Conservation (phyloP, 2,329 filamentous ascomycete genomes). For the Alternaria arbusti region DNA sequence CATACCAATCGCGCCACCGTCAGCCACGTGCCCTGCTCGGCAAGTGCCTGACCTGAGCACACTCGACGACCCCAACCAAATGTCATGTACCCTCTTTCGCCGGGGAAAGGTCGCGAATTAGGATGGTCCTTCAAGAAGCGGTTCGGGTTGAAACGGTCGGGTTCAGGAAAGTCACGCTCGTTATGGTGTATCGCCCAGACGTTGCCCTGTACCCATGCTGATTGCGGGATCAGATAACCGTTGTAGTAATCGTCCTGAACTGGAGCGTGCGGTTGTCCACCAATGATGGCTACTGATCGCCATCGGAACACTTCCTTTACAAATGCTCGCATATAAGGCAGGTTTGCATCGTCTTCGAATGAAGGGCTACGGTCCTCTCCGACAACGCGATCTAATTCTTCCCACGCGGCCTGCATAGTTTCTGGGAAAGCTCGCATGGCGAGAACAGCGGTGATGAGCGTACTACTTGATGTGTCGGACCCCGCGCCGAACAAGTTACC, state of each 20-base stretch:
- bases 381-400: slow-evolving; percentile 43
- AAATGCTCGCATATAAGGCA: slow-evolving; percentile 50
- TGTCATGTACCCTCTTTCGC: slow-evolving; percentile 59
- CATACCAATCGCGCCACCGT: slow-evolving; percentile 64
- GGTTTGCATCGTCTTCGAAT: slow-evolving; percentile 38
- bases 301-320: slow-evolving; percentile 47
- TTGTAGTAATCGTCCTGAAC: slow-evolving; percentile 46
- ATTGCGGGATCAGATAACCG: slow-evolving; percentile 49
- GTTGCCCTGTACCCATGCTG: slow-evolving; percentile 49
- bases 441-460: slow-evolving; percentile 42
- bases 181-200: slow-evolving; percentile 53
- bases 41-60: slow-evolving; percentile 65
- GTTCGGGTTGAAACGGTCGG: slow-evolving; percentile 46
- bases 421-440: slow-evolving; percentile 46
- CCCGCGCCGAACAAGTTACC: slow-evolving; percentile 45
- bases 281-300: slow-evolving; percentile 44
- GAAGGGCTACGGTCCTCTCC: slow-evolving; percentile 42
- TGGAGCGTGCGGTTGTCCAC: slow-evolving; percentile 46
- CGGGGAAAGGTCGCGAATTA: slow-evolving; percentile 40
- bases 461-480: slow-evolving; percentile 44
- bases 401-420: slow-evolving; percentile 36
- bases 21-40: slow-evolving; percentile 67
- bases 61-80: slow-evolving; percentile 64
- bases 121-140: slow-evolving; percentile 35
- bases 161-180: slow-evolving; percentile 45